Conservation (phyloP, 495 filamentous ascomycete species). For the Talaromyces ruber region DNA sequence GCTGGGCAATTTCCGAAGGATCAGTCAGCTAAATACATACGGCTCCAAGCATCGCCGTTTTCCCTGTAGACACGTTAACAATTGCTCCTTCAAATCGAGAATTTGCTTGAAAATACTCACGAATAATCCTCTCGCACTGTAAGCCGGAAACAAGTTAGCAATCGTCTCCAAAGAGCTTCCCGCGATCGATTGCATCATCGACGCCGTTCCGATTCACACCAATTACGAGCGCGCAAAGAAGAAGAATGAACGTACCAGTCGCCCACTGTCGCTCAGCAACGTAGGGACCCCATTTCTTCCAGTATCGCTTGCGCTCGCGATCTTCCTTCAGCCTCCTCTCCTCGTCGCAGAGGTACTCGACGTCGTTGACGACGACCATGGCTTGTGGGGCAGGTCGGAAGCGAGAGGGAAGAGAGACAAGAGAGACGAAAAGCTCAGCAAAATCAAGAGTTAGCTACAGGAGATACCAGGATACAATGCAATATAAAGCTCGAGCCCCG, state of each 20-base stretch:
- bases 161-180: slow-evolving; percentile 1
- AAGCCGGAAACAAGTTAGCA: background rate
- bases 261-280: slow-evolving; percentile 75
- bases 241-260: slow-evolving; percentile 48
- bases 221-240: background rate
- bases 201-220: background rate
- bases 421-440: background rate
- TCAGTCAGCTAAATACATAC: slow-evolving; percentile 41
- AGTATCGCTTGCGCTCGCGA: slow-evolving; percentile 68
- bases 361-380: slow-evolving; percentile 84
- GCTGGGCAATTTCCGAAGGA: background rate
- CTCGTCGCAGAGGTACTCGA: slow-evolving; percentile 78
- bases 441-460: background rate
- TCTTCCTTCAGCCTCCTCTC: slow-evolving; percentile 86
- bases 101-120: slow-evolving; percentile 49
- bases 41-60: slow-evolving; percentile 93
- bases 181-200: background rate
- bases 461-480: background rate
- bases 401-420: background rate
- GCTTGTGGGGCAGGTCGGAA: background rate
- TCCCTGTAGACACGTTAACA: slow-evolving; percentile 20
- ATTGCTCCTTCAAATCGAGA: slow-evolving; percentile 6
- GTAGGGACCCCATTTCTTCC: slow-evolving; percentile 85
- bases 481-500: no score
- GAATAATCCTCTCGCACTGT: slow-evolving; percentile 92